Base-by-base conservation (phyloP, 768 basidiomycete species). In the Sarcodon aspratus region DNA sequence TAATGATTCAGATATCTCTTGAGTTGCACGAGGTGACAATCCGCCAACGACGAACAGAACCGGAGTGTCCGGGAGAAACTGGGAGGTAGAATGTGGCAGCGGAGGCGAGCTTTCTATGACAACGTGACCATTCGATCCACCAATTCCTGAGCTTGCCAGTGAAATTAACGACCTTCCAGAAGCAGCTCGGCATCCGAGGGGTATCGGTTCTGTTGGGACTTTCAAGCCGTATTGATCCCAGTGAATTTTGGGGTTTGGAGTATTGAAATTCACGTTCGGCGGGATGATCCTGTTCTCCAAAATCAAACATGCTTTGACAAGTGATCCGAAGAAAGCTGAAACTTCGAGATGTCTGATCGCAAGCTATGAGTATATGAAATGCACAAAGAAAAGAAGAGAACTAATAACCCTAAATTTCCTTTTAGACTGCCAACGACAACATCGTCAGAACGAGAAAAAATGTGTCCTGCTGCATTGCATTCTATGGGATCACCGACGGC, bases 401-500 rank as follows among this genome's bases (percentile, higher is more conserved):
- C 37, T 27, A 49, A 65, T 17, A 48, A 71, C 69, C 72, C 72
- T 27, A 73, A 62, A 52, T 74, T 73, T 35, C 70, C 70, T 52
- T 73, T 74, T 4, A 73, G 64, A 48, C 69, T 71, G 3, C 72
- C 72, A 11, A 72, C 58, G 8, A 68, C 32, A 2, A 71, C 54
- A 2, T 66, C 66, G 7, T 63, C 61, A 12, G 56, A 53, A 9
- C 65, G 55, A 47, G 55, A 52, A 52, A 70, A 71, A 12, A 58
- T 43, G 33, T 59, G 59, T 1, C 74, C 74, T 13, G 72, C 70
- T 59, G 70, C 71, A 48, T 75, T 76, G 8, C 69, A 69, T 54
- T 77, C 75, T 1, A 66, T 69, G 1, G 75, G 74, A 51, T 77
- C 75, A 0, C 74, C 75, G 31, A 59, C 63, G 34, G 69, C 65